These are phyloP conservation scores for Penicillium sp. DNA, from an alignment of 2,329 filamentous ascomycete species.

Conservation along the genomic window DNA sequence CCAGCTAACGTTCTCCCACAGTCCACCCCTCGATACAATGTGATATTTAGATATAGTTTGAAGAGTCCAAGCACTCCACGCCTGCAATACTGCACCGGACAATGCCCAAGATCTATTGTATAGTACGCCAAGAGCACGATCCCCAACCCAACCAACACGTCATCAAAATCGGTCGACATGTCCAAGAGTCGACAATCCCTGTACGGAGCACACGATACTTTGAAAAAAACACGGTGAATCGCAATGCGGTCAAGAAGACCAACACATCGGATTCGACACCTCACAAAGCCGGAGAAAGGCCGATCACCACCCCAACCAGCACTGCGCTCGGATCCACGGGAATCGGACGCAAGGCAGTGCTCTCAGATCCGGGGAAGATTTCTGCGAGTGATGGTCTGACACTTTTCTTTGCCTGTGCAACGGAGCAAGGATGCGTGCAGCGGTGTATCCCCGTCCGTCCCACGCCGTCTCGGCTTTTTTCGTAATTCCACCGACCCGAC, in stretches of 20 bases:
- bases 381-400: slow-evolving; percentile 22
- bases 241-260: slow-evolving; percentile 7
- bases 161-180: neutral
- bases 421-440: slow-evolving; percentile 21
- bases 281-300: slow-evolving; percentile 10
- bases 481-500: slow-evolving; percentile 9
- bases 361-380: slow-evolving; percentile 20
- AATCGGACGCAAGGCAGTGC: slow-evolving; percentile 13
- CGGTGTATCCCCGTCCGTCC: slow-evolving; percentile 18
- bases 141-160: slow-evolving; percentile 5
- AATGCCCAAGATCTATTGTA: neutral
- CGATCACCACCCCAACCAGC: neutral
- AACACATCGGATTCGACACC: slow-evolving; percentile 1
- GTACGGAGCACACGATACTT: neutral
- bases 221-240: no score
- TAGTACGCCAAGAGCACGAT: slow-evolving; percentile 1
- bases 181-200: neutral
- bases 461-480: slow-evolving; percentile 22
- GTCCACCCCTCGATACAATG: neutral
- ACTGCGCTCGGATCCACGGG: neutral
- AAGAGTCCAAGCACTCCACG: neutral
- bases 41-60: neutral
- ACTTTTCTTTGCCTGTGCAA: slow-evolving; percentile 14
- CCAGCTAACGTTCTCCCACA: neutral
- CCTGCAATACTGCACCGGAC: neutral